These are phyloP conservation scores for Euphrasia confusa DNA, from an alignment of 257 asterid genomes.

Conservation along the genomic window DNA sequence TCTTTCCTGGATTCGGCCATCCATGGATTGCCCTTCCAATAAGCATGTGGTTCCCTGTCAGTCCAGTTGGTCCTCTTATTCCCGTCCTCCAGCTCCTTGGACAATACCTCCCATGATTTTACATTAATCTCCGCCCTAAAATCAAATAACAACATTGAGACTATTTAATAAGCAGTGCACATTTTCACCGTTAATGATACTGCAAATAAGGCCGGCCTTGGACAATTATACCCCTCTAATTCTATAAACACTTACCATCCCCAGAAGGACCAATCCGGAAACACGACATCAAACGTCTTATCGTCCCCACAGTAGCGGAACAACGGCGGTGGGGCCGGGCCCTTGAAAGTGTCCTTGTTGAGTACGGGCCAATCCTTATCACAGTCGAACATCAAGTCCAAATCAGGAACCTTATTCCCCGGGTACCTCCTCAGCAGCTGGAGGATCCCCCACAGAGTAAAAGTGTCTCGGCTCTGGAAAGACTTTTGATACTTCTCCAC, in stretches of 20 bases:
- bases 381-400: slow-evolving; percentile 76
- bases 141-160: too few species aligned
- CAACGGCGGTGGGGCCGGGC: slow-evolving; percentile 54
- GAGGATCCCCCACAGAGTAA: slow-evolving; percentile 75
- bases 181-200: too few species aligned
- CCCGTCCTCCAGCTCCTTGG: slow-evolving; percentile 52
- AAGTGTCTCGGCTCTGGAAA: slow-evolving; percentile 57
- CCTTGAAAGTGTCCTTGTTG: slow-evolving; percentile 24
- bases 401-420: slow-evolving; percentile 62
- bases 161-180: too few species aligned
- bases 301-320: slow-evolving; percentile 65
- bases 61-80: slow-evolving; percentile 51
- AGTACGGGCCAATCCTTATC: slow-evolving; percentile 56
- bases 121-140: slow-evolving; percentile 76
- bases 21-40: slow-evolving; percentile 77
- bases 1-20: slow-evolving; percentile 58
- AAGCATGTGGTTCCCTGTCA: slow-evolving; percentile 76
- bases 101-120: slow-evolving; percentile 69
- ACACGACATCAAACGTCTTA: slow-evolving; percentile 49
- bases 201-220: too few species aligned
- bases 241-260: slow-evolving; percentile 66
- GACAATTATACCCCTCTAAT: too few species aligned
- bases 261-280: slow-evolving; percentile 95
- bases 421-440: slow-evolving; percentile 71
- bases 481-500: slow-evolving; percentile 41